These are phyloP conservation scores for Asterochloris erici DNA, from an alignment of 139 green algal species.

Conservation along the genomic window DNA sequence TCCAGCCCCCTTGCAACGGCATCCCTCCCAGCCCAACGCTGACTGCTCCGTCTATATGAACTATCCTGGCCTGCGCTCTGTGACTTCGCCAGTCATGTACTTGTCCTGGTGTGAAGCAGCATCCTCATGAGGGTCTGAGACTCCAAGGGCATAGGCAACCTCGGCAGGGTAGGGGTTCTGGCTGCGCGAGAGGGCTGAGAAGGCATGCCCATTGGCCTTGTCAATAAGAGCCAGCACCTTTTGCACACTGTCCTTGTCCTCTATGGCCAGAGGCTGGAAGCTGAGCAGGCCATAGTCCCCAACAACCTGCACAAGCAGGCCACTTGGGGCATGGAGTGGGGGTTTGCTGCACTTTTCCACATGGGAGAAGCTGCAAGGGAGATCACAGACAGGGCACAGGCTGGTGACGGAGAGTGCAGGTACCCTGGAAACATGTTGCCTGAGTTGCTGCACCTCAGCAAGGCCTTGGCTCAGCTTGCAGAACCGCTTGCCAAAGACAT, in stretches of 20 bases:
- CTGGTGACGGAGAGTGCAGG: too few relatives aligned
- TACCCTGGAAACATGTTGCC: too few relatives aligned
- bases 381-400: too few relatives aligned
- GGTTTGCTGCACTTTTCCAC: too few relatives aligned
- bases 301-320: conserved; percentile 44
- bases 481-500: conserved; percentile 15
- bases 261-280: conserved; percentile 83
- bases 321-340: too few relatives aligned
- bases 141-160: conserved; percentile 10
- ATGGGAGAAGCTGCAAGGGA: too few relatives aligned
- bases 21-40: too few relatives aligned
- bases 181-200: neutral
- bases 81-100: neutral
- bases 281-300: conserved; percentile 86
- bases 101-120: neutral
- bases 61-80: too few relatives aligned
- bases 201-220: conserved; percentile 78
- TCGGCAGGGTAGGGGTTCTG: conserved; percentile 19
- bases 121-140: neutral
- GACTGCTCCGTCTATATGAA: too few relatives aligned
- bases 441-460: conserved; percentile 49
- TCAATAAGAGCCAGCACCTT: conserved; percentile 59
- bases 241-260: conserved; percentile 63
- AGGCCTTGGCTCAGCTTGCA: conserved; percentile 69
- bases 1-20: too few relatives aligned